A percentile compares a stretch with the other conserved stretches of the same genome.
These are phyloP conservation scores for Termitomyces sp. DNA, from an alignment of 768 basidiomycete genomes.

Conservation along the genomic window DNA sequence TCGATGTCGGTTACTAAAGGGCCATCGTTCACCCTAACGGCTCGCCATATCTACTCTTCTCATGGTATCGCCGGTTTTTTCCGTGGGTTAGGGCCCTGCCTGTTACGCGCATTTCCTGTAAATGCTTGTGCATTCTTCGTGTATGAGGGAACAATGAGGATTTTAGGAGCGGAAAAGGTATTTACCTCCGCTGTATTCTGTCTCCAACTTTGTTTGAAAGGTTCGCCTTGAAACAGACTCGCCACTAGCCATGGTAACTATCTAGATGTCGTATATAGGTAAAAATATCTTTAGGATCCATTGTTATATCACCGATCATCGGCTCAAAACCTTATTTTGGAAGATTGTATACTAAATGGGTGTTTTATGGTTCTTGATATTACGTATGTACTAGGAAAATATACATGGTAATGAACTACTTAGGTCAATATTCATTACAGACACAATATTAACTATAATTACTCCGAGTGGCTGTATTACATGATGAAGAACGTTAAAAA, in stretches of 20 bases:
- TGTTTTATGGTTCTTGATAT: not conserved
- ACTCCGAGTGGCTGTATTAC: not conserved
- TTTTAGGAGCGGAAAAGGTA: slow-evolving; percentile 64
- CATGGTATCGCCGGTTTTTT: slow-evolving; percentile 55
- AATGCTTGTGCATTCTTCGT: slow-evolving; percentile 79
- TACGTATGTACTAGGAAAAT: not conserved
- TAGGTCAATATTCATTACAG: slow-evolving; percentile 6
- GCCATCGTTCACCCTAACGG: slow-evolving; percentile 46
- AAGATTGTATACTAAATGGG: slow-evolving; percentile 1
- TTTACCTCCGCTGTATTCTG: slow-evolving; percentile 14
- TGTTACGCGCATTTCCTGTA: slow-evolving; percentile 71
- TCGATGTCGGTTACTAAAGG: slow-evolving; percentile 22
- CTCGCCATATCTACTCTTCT: slow-evolving; percentile 45
- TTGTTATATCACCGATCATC: not conserved
- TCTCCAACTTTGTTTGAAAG: slow-evolving; percentile 3
- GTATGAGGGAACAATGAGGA: slow-evolving; percentile 68
- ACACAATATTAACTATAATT: not conserved
- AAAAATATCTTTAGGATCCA: not conserved
- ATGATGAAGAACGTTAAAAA: not conserved
- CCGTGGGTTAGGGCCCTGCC: slow-evolving; percentile 62
- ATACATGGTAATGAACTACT: slow-evolving; percentile 2
- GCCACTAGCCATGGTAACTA: slow-evolving; percentile 21
- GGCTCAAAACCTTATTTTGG: not conserved
- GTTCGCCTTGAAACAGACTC: slow-evolving; percentile 32
- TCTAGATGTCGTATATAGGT: not conserved